Conservation (phyloP, 305 asterid genomes). For the Fraxinus baroniana region DNA sequence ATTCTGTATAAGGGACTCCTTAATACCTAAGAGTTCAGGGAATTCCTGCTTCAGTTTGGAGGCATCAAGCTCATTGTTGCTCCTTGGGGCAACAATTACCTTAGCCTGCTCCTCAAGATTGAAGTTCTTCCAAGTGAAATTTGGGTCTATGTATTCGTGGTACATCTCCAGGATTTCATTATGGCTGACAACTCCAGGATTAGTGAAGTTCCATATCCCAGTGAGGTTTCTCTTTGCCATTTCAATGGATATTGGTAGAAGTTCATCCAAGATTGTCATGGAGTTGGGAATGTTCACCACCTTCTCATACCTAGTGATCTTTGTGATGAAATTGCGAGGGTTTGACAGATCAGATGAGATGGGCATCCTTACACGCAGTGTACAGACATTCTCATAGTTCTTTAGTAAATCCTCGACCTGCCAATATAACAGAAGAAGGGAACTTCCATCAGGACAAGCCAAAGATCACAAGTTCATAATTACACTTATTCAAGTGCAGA, state of each 20-base stretch:
- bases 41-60: constrained; percentile 63
- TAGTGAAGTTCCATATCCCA: constrained; percentile 81
- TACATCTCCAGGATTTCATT: constrained; percentile 82
- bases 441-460: not conserved
- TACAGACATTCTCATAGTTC: constrained; percentile 75
- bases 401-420: constrained; percentile 77
- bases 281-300: constrained; percentile 92
- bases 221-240: constrained; percentile 91
- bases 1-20: constrained; percentile 63
- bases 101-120: constrained; percentile 84
- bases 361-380: constrained; percentile 77
- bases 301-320: constrained; percentile 69
- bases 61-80: constrained; percentile 82
- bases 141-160: constrained; percentile 61
- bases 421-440: constrained; percentile 2
- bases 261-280: constrained; percentile 83
- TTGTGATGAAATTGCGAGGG: constrained; percentile 83
- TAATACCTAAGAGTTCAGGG: constrained; percentile 65
- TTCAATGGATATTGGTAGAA: constrained; percentile 77
- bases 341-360: constrained; percentile 69
- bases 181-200: constrained; percentile 88
- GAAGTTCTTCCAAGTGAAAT: constrained; percentile 67
- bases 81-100: constrained; percentile 80
- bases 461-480: constrained; percentile 11
- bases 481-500: not conserved